These are phyloP conservation scores for Suaeda aralocaspica DNA, from an alignment of 148 eudicot genomes.

Conservation along the genomic window DNA sequence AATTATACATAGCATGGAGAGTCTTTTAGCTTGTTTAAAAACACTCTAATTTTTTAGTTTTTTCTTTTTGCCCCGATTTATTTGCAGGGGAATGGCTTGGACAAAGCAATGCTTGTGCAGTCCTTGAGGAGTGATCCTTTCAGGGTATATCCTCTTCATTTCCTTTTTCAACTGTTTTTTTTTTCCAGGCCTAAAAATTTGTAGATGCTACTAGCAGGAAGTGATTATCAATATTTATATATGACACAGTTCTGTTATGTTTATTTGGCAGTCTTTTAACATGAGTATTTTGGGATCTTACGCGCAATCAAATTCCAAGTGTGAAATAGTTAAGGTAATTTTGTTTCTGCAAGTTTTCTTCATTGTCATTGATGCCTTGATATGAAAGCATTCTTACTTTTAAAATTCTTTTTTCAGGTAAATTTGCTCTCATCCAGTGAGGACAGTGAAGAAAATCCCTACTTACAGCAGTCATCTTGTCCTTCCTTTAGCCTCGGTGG, in stretches of 20 bases:
- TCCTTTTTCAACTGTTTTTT: slow-evolving; percentile 2
- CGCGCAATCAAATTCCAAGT: slow-evolving; percentile 52
- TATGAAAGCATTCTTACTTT: neutral
- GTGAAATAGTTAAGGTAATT: slow-evolving; percentile 72
- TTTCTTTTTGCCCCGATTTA: neutral
- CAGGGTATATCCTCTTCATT: slow-evolving; percentile 46
- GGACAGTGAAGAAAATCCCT: slow-evolving; percentile 31
- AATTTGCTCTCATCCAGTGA: slow-evolving; percentile 60
- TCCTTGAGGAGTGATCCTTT: slow-evolving; percentile 94
- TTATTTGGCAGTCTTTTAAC: slow-evolving; percentile 53
- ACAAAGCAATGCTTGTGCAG: slow-evolving; percentile 81
- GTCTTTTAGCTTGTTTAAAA: neutral
- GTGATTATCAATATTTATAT: neutral
- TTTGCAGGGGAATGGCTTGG: slow-evolving; percentile 70
- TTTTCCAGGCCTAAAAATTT: neutral
- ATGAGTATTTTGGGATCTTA: slow-evolving; percentile 68
- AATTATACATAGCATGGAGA: neutral
- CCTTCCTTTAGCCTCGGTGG: slow-evolving; percentile 59
- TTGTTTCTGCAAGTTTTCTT: neutral
- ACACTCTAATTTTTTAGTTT: neutral
- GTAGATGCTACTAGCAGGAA: neutral
- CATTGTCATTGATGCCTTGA: neutral
- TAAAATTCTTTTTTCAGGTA: slow-evolving; percentile 51
- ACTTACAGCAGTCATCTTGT: slow-evolving; percentile 30
- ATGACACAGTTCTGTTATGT: slow-evolving; percentile 3